A percentile compares a stretch with the other conserved stretches of the same genome.
These are phyloP conservation scores for Fraxinus baroniana DNA, from an alignment of 305 asterid species.

Conservation along the genomic window DNA sequence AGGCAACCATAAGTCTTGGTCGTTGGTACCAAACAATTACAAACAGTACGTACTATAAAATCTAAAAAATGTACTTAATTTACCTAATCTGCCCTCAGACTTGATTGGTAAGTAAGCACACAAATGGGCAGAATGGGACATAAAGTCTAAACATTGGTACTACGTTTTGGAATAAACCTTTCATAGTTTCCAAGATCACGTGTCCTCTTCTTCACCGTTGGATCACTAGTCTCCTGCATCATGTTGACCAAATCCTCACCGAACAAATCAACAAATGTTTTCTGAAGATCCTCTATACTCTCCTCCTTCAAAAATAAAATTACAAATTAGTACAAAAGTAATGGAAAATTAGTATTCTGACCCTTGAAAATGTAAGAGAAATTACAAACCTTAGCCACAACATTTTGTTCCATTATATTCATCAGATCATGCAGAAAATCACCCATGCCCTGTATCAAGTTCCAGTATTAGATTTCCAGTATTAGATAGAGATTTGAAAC, in stretches of 20 bases:
- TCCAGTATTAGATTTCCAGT: neutral
- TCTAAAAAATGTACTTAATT: too few species aligned
- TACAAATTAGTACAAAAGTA: neutral
- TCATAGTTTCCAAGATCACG: constrained; percentile 42
- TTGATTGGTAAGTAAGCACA: neutral
- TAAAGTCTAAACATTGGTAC: constrained; percentile 23
- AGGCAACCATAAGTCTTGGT: too few species aligned
- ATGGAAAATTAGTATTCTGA: neutral
- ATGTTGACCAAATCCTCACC: constrained; percentile 71
- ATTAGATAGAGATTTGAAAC: neutral
- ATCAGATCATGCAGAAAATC: constrained; percentile 78
- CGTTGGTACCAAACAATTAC: too few species aligned
- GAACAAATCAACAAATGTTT: constrained; percentile 75
- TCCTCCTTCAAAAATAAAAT: constrained; percentile 47
- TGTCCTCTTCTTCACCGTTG: constrained; percentile 43
- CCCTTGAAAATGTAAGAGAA: neutral
- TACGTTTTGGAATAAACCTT: constrained; percentile 29
- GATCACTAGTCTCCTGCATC: constrained; percentile 42
- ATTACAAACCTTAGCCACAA: constrained; percentile 48
- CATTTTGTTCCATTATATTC: constrained; percentile 72
- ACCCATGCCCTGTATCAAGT: constrained; percentile 68
- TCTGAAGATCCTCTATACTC: constrained; percentile 83
- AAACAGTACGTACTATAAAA: too few species aligned
- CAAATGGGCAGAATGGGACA: neutral
- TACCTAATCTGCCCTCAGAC: too few species aligned